Evolutionary conservation across 805 yeast genomes (phyloP), one percentile per base, ranked within the genome.

Genomic region (Candida ulmi): DNA sequence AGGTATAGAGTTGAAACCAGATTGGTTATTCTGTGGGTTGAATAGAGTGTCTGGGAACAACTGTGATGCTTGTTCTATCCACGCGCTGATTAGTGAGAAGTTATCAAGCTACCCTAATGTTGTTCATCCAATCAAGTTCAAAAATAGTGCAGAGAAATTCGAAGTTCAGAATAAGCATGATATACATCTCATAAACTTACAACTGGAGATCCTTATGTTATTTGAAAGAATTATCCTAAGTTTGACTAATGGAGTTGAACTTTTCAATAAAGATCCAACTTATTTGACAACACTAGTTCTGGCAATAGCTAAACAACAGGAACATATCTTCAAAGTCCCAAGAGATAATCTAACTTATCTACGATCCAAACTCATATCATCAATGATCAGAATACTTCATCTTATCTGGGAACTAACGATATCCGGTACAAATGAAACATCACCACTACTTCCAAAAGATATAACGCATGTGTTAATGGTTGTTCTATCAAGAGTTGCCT

Each of bases 11-110:
- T 49, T 61, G 19, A 57, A 58, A 31, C 59, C 58, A 4, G 71
- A 66, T 42, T 68, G 73, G 48, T 60, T 66, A 48, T 61, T 76
- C 34, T 73, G 62, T 47, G 84, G 86, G 0, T 57, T 80, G 35
- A 79, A 76, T 51, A 52, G 81, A 41, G 44, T 66, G 4, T 38
- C 76, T 24, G 86, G 86, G 1, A 72, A 74, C 46, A 76, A 74
- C 43, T 40, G 45, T 2, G 75, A 72, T 48, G 59, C 66, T 23
- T 45, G 44, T 11, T 62, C 73, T 16, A 49, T 80, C 26, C 70
- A 69, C 17, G 54, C 62, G 23, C 52, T 74, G 3, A 59, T 75
- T 5, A 74, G 78, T 15, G 37, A 36, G 11, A 17, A 31, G 8
- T 13, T 31, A 33, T 27, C 46, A 35, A 37, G 35, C 21, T 34